Percentiles rank a stretch among this genome's conserved stretches.
Conservation (phyloP, 176 grass and related monocot species). For the Saccharum spontaneum region DNA sequence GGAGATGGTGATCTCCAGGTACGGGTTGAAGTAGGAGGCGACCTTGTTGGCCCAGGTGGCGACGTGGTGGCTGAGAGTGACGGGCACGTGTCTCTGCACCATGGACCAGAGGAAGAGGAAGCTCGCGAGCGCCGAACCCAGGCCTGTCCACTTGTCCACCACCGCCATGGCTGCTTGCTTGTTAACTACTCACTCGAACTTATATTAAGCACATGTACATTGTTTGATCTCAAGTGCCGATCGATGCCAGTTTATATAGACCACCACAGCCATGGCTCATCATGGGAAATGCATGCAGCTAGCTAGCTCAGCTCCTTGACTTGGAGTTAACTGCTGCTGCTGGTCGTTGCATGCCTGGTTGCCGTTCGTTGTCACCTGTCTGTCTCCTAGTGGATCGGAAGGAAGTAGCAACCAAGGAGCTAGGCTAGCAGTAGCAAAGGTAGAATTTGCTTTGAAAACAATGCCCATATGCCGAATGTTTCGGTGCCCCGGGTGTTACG, state of each 20-base stretch:
- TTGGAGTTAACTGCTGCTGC: background rate
- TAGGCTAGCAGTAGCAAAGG: too few species aligned
- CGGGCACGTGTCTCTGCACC: constrained; percentile 44
- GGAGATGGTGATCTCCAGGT: constrained; percentile 51
- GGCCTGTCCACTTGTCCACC: background rate
- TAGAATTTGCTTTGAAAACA: too few species aligned
- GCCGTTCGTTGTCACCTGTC: too few species aligned
- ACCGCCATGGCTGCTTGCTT: background rate
- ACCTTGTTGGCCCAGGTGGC: constrained; percentile 16
- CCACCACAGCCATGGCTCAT: too few species aligned
- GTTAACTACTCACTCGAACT: too few species aligned
- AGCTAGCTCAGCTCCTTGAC: background rate
- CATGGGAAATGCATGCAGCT: background rate
- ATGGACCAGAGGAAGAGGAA: constrained; percentile 52
- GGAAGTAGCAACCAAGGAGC: too few species aligned
- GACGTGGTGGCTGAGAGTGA: background rate
- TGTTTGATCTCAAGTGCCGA: background rate
- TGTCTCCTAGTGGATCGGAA: too few species aligned
- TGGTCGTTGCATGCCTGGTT: too few species aligned
- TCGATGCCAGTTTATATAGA: background rate
- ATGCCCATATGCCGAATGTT: too few species aligned
- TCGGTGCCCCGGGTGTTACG: too few species aligned
- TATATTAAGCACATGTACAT: too few species aligned
- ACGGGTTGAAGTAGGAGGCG: constrained; percentile 46
- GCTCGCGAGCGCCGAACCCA: constrained; percentile 43